phyloP scores from a whole-genome alignment of 2,329 filamentous ascomycete genomes.

The Trichophyton equinum region DNA sequence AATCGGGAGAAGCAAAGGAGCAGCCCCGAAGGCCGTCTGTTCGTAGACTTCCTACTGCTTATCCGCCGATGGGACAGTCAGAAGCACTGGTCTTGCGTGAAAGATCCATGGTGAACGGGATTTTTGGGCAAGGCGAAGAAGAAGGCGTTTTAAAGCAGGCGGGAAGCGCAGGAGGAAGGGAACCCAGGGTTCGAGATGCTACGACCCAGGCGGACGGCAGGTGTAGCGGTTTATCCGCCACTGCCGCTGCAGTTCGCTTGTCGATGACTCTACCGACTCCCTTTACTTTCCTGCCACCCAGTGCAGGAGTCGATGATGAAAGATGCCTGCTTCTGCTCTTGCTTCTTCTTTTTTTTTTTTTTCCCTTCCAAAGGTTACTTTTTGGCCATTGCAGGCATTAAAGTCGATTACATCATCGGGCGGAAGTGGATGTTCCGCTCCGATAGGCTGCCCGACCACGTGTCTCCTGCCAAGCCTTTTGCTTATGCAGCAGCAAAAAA shows the following conservation, averaged over 20 bases:
- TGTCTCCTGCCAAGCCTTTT: not conserved
- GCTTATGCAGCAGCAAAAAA: not conserved
- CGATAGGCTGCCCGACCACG: not conserved
- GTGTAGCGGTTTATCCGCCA: slow-evolving; percentile 2
- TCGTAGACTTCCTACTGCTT: not conserved
- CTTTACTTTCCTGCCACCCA: not conserved
- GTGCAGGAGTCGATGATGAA: not conserved
- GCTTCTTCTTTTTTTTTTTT: not conserved
- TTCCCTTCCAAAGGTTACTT: not conserved
- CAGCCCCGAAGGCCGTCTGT: slow-evolving; percentile 1
- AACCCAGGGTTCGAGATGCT: not conserved
- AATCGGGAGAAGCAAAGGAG: not conserved
- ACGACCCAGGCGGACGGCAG: not conserved
- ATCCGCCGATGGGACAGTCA: slow-evolving; percentile 12
- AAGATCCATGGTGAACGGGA: slow-evolving; percentile 11
- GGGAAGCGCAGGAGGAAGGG: not conserved
- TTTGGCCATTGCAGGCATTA: not conserved
- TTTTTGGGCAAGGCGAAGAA: not conserved
- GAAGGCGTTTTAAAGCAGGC: not conserved
- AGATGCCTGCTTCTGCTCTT: no score
- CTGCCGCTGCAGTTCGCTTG: not conserved
- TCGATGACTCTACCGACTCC: not conserved
- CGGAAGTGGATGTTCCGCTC: not conserved
- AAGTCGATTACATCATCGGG: not conserved
- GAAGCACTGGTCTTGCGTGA: slow-evolving; percentile 8